Conservation (phyloP, 2,329 filamentous ascomycete species). For the Paraphaeosphaeria minitans region DNA sequence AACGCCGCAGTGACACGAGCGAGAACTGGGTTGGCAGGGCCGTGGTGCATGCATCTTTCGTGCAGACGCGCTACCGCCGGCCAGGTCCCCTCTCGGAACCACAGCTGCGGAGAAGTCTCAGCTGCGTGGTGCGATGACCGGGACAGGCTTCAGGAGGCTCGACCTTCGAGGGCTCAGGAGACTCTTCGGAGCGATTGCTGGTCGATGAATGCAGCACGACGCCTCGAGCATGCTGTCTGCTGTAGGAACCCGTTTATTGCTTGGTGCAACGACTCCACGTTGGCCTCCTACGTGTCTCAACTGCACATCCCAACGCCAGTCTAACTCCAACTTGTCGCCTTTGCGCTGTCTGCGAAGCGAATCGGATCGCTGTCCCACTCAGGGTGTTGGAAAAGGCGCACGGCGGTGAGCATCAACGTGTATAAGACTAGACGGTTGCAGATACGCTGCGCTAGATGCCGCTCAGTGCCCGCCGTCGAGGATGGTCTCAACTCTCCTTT, state of each 20-base stretch:
- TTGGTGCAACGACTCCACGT: conserved; percentile 21
- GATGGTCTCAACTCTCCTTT: no score
- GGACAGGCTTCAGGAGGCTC: conserved; percentile 1
- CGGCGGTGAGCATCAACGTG: background rate
- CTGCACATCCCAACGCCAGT: background rate
- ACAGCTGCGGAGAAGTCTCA: conserved; percentile 21
- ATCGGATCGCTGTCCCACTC: background rate
- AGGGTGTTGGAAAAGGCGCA: background rate
- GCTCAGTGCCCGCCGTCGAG: background rate
- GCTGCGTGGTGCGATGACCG: conserved; percentile 12
- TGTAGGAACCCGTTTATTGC: conserved; percentile 17
- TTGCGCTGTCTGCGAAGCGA: background rate
- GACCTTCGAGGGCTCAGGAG: background rate
- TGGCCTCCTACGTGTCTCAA: conserved; percentile 6
- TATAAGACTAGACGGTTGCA: background rate
- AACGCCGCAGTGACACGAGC: background rate
- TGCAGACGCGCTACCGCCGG: conserved; percentile 8
- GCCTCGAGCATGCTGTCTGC: background rate
- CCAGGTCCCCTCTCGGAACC: conserved; percentile 10
- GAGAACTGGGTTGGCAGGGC: background rate
- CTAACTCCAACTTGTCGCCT: background rate
- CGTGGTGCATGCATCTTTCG: no score
- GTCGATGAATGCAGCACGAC: background rate
- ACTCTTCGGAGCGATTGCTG: background rate
- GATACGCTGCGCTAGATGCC: background rate